These are phyloP conservation scores for Elsinoe fawcettii DNA, from an alignment of 2,329 filamentous ascomycete genomes.

Conservation along the genomic window DNA sequence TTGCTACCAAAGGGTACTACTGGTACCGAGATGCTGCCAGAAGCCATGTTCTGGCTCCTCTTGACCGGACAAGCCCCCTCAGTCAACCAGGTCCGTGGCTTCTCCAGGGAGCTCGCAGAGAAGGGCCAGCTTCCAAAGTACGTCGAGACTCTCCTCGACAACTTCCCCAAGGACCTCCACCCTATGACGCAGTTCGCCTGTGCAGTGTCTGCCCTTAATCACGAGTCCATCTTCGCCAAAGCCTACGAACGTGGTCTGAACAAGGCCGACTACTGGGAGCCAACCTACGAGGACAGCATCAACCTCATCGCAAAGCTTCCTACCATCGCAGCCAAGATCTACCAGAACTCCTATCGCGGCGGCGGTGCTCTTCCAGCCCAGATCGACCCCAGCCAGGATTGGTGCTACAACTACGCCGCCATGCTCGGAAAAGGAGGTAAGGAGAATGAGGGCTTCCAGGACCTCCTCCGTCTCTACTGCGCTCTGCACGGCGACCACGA, in stretches of 20 bases:
- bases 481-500: slow-evolving; percentile 97
- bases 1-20: slow-evolving; percentile 82
- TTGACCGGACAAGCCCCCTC: slow-evolving; percentile 88
- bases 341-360: slow-evolving; percentile 76
- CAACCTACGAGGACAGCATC: slow-evolving; percentile 92
- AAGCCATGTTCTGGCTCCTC: slow-evolving; percentile 99
- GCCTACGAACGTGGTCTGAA: slow-evolving; percentile 82
- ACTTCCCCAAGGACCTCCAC: slow-evolving; percentile 82
- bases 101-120: slow-evolving; percentile 81
- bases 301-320: slow-evolving; percentile 91
- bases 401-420: slow-evolving; percentile 97
- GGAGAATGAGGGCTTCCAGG: slow-evolving; percentile 89
- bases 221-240: slow-evolving; percentile 88
- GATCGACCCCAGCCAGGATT: slow-evolving; percentile 80
- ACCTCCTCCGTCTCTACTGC: slow-evolving; percentile 86
- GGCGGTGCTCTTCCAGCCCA: slow-evolving; percentile 67
- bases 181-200: slow-evolving; percentile 98
- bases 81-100: slow-evolving; percentile 66
- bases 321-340: slow-evolving; percentile 94
- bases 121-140: slow-evolving; percentile 76
- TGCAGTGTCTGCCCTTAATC: slow-evolving; percentile 90
- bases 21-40: slow-evolving; percentile 94
- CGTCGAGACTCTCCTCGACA: slow-evolving; percentile 78
- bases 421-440: slow-evolving; percentile 86
- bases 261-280: slow-evolving; percentile 99